Base-by-base conservation (phyloP, 108 stramenopile genomes). In the Conticribra guillardii region DNA sequence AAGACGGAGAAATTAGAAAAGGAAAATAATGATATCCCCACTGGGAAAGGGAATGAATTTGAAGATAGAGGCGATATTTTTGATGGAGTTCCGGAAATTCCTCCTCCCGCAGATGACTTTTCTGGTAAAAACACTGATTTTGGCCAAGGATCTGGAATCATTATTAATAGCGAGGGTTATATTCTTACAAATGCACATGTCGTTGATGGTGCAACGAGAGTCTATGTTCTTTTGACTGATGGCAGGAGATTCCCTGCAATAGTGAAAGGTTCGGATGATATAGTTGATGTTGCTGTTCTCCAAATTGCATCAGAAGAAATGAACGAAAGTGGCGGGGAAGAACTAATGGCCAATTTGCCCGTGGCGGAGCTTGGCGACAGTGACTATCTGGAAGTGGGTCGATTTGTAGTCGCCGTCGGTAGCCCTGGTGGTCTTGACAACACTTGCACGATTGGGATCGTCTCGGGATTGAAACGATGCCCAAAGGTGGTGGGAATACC, bases 131-230 rank as follows among this genome's bases (percentile, higher is more conserved):
- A 31, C 7, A 61, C 76, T 48, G 79, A 95, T 50, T 88, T 90
- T 66, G 93, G 92, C 2, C 92, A 91, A 60, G 96, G 96, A 24
- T 92, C 92, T 2, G 96, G 96, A 26, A 59, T 96, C 27, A 91
- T 97, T 17, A 85, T 93, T 51, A 83, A 85, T 28, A 50, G 71
- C 18, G 82, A 92, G 55, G 92, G 96, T 23, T 85, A 86, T 52
- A 85, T 97, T 48, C 64, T 95, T 34, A 97, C 96, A 22, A 97
- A 97, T 67, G 94, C 94, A 2, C 96, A 97, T 74, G 96, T 97
- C 18, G 86, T 97, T 18, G 89, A 95, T 69, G 87, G 84, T 47
- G 87, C 89, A 21, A 84, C 70, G 22, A 87, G 84, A 45, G 85
- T 96, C 3, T 86, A 79, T 41, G 87, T 95, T 5, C 88, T 89